A percentile compares a stretch with the other conserved stretches of the same genome.
phyloP scores from a whole-genome alignment of 371 early-diverging fungal genomes.

The Mucor piriformis region DNA sequence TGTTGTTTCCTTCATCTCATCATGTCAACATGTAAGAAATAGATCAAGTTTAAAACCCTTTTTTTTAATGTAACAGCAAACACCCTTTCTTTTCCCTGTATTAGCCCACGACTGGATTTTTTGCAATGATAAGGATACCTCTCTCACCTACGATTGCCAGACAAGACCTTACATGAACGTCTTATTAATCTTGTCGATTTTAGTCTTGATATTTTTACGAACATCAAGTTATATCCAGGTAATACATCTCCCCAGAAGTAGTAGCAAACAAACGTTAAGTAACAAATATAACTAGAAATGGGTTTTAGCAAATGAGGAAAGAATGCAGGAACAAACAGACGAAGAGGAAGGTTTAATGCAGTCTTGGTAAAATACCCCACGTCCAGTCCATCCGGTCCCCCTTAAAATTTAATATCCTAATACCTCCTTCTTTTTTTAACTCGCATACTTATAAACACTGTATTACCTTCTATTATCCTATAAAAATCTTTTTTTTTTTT shows the following conservation, averaged over 20 bases:
- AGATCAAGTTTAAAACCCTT: too few species aligned
- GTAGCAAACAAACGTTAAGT: too few species aligned
- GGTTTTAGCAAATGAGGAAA: conserved; percentile 1
- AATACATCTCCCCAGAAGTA: not conserved
- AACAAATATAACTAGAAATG: too few species aligned
- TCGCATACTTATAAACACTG: too few species aligned
- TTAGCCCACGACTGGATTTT: not conserved
- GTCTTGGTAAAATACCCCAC: not conserved
- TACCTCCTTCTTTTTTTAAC: too few species aligned
- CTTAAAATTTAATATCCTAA: too few species aligned
- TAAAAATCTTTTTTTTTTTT: too few species aligned
- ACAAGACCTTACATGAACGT: conserved; percentile 16
- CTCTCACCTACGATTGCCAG: conserved; percentile 2
- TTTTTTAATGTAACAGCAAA: too few species aligned
- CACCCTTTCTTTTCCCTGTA: too few species aligned
- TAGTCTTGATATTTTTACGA: conserved; percentile 4
- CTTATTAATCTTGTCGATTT: conserved; percentile 5
- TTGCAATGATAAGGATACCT: conserved; percentile 1
- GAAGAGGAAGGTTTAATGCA: conserved; percentile 21
- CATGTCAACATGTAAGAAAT: not conserved
- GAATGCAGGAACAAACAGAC: conserved; percentile 4
- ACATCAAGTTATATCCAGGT: conserved; percentile 11
- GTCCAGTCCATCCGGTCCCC: too few species aligned
- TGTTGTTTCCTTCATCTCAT: too few species aligned
- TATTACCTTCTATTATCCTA: too few species aligned